phyloP scores from a whole-genome alignment of 2,329 filamentous ascomycete genomes.

The Mariannaea sp. region DNA sequence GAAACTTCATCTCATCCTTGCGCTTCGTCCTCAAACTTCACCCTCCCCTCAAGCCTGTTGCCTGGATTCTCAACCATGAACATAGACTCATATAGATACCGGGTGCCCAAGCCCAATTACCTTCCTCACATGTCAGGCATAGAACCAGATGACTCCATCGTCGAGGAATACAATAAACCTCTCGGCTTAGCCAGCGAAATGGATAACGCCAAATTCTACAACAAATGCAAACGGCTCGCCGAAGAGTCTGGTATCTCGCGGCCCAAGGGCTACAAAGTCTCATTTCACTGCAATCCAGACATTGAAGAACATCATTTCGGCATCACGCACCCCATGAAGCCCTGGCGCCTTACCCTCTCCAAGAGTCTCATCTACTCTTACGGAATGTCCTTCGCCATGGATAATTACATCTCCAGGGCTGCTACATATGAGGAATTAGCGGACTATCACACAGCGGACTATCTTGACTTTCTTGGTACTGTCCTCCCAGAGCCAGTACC shows the following conservation, averaged over 20 bases:
- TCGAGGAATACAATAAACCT: slow-evolving; percentile 57
- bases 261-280: slow-evolving; percentile 87
- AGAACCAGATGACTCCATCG: slow-evolving; percentile 56
- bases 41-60: slow-evolving; percentile 1
- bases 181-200: slow-evolving; percentile 56
- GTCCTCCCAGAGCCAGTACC: slow-evolving; percentile 68
- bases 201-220: slow-evolving; percentile 61
- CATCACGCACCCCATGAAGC: slow-evolving; percentile 97
- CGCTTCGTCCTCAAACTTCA: not conserved
- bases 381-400: slow-evolving; percentile 96
- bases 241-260: slow-evolving; percentile 72
- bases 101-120: slow-evolving; percentile 64
- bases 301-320: slow-evolving; percentile 98
- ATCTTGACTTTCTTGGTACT: slow-evolving; percentile 83
- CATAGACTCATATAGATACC: slow-evolving; percentile 56
- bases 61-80: slow-evolving; percentile 37
- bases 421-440: slow-evolving; percentile 88
- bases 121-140: slow-evolving; percentile 59
- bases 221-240: slow-evolving; percentile 61
- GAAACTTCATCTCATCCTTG: slow-evolving; percentile 6
- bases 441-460: slow-evolving; percentile 85
- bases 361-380: slow-evolving; percentile 95
- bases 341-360: slow-evolving; percentile 92
- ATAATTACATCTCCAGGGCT: slow-evolving; percentile 82
- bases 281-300: slow-evolving; percentile 91